Percentiles rank a stretch among this genome's conserved stretches.
Conservation (phyloP, 495 filamentous ascomycete species). For the Penicillium coprophilum region DNA sequence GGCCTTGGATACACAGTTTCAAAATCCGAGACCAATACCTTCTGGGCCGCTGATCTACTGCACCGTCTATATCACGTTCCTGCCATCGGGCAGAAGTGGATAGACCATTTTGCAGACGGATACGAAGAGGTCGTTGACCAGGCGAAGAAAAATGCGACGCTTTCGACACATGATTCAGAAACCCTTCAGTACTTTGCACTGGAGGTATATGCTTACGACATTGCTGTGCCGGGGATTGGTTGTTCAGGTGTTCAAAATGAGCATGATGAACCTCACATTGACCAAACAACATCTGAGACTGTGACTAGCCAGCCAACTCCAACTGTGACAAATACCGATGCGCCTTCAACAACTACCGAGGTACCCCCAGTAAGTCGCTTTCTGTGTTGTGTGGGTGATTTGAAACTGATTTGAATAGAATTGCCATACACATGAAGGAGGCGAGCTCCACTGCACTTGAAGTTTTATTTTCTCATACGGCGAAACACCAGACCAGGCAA, state of each 20-base stretch:
- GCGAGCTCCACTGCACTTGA: slow-evolving; percentile 34
- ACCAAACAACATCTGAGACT: slow-evolving; percentile 4
- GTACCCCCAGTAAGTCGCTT: slow-evolving; percentile 26
- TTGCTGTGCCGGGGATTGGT: slow-evolving; percentile 52
- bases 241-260: slow-evolving; percentile 41
- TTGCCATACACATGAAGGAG: slow-evolving; percentile 35
- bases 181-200: slow-evolving; percentile 58
- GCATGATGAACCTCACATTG: slow-evolving; percentile 10
- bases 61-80: slow-evolving; percentile 58
- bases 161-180: slow-evolving; percentile 51
- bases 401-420: slow-evolving; percentile 22
- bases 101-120: slow-evolving; percentile 57
- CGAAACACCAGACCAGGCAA: neutral
- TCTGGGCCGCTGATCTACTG: slow-evolving; percentile 56
- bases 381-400: neutral
- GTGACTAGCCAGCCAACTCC: neutral
- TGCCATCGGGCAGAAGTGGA: slow-evolving; percentile 48
- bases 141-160: slow-evolving; percentile 37
- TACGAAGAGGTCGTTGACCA: slow-evolving; percentile 50
- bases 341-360: slow-evolving; percentile 15
- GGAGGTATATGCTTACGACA: slow-evolving; percentile 55
- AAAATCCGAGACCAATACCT: slow-evolving; percentile 47
- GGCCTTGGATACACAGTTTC: slow-evolving; percentile 53
- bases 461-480: neutral
- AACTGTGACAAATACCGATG: slow-evolving; percentile 6